Evolutionary conservation across 371 early-diverging fungal species (phyloP), one percentile per base, ranked within the genome.

Genomic region (Smittium culicis): DNA sequence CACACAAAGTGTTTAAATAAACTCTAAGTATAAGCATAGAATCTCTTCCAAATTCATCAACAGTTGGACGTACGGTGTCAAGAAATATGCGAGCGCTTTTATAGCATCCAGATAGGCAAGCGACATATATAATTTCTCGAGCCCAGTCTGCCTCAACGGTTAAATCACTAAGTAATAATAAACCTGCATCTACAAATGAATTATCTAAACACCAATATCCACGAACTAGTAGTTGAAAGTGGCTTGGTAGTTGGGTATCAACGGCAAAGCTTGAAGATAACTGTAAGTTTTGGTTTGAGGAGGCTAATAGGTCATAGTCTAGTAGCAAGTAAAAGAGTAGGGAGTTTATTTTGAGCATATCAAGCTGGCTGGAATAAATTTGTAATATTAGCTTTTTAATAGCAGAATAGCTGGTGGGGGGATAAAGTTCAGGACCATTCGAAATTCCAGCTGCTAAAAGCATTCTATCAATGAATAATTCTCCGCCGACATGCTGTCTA

Each of bases 201-300:
- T 77, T 75, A 61, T 77, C 77, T 66, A 77, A 66, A 66, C 75
- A 66, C 73, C 73, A 77, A 64, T 77, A 77, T n/a, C 77, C 77
- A 8, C 71, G 71, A 61, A 71, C 67, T 61, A 77, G 66, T 32
- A 69, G 68, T 65, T 66, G 70, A 67, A 77, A 77, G 54, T 77
- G 74, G 34, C 68, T 66, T 0, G 77, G 77, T 28, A 77, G 67
- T 33, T 57, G 69, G 62, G 34, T 69, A 8, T 72, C 69, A 27
- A 33, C 29, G 16, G 68, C 72, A 25, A 73, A 74, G 34, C 33
- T 58, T 14, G 29, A 35, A 0, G 73, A 72, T 31, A 29, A 28
- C 29, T 69, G 64, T 20, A 69, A 65, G 11, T 68, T 35, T 2
- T 31, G 31, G 0, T 0, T 58, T 1, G 67, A 66, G 1, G 66